These are phyloP conservation scores for Mortierella sp. DNA, from an alignment of 371 early-diverging fungal species.

Conservation along the genomic window DNA sequence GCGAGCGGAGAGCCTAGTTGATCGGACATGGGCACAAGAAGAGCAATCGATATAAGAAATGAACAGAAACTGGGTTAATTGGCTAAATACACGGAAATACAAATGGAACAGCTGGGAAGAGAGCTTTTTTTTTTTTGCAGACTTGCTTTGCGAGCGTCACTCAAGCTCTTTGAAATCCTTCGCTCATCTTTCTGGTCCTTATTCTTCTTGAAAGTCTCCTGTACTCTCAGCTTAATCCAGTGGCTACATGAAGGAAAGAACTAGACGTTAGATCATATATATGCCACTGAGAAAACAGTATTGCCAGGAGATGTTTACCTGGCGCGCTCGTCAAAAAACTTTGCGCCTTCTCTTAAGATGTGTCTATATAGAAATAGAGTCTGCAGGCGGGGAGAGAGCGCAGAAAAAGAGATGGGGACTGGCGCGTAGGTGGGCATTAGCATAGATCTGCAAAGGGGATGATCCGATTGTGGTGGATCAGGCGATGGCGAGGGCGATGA, in stretches of 20 bases:
- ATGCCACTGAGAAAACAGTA: background rate
- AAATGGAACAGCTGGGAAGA: background rate
- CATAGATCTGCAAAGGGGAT: no score
- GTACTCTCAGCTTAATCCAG: constrained; percentile 30
- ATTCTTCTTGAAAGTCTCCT: constrained; percentile 30
- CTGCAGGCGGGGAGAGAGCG: constrained; percentile 20
- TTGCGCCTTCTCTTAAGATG: constrained; percentile 33
- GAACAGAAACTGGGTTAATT: background rate
- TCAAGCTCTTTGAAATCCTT: constrained; percentile 26
- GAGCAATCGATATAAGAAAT: background rate
- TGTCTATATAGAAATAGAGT: constrained; percentile 39
- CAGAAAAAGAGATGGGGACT: constrained; percentile 27
- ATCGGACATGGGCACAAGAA: background rate
- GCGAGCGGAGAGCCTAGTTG: constrained; percentile 35
- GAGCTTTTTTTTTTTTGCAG: background rate
- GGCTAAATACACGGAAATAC: background rate
- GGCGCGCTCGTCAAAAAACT: constrained; percentile 50
- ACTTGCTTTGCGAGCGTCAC: constrained; percentile 37
- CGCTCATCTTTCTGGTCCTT: constrained; percentile 7
- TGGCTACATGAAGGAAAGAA: no score
- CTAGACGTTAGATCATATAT: no score
- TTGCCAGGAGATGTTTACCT: constrained; percentile 15
- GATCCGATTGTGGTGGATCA: no score
- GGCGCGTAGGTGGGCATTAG: constrained; percentile 42
- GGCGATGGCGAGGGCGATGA: no score